Evolutionary conservation across 2,329 filamentous ascomycete genomes (phyloP).

Genomic region (Exophiala lecanii-corni): DNA sequence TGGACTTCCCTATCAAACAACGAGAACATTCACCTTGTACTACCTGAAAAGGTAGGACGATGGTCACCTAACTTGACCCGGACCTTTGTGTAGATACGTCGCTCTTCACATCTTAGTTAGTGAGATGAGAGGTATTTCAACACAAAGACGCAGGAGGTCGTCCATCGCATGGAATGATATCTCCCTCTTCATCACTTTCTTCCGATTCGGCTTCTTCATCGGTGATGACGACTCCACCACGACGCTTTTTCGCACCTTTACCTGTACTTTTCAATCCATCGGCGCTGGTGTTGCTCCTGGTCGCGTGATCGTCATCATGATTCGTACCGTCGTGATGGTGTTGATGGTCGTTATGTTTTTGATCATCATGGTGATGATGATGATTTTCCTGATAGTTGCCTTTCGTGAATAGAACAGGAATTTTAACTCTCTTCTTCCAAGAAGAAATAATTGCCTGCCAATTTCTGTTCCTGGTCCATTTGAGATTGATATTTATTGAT

Average conservation of each 20-base stretch:
- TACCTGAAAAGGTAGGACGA: too few relatives aligned
- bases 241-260: conserved; percentile 35
- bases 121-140: too few relatives aligned
- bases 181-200: conserved; percentile 58
- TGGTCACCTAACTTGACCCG: conserved; percentile 61
- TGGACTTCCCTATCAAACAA: too few relatives aligned
- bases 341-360: conserved; percentile 11
- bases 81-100: conserved; percentile 23
- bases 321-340: conserved; percentile 33
- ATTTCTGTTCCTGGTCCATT: conserved; percentile 96
- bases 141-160: conserved; percentile 55
- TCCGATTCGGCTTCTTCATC: conserved; percentile 61
- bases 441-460: conserved; percentile 95
- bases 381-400: conserved; percentile 31
- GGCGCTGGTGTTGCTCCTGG: conserved; percentile 33
- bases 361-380: conserved; percentile 14
- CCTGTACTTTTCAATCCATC: conserved; percentile 39
- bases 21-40: too few relatives aligned
- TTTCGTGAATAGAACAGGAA: conserved; percentile 48
- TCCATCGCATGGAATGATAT: conserved; percentile 50
- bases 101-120: too few relatives aligned
- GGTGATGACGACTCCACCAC: conserved; percentile 50
- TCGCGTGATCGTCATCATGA: conserved; percentile 32
- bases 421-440: conserved; percentile 78
- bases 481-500: conserved; percentile 98